Evolutionary conservation across 2,329 filamentous ascomycete species (phyloP), one percentile per base, ranked within the genome.

Genomic region (Trichoderma gracile): DNA sequence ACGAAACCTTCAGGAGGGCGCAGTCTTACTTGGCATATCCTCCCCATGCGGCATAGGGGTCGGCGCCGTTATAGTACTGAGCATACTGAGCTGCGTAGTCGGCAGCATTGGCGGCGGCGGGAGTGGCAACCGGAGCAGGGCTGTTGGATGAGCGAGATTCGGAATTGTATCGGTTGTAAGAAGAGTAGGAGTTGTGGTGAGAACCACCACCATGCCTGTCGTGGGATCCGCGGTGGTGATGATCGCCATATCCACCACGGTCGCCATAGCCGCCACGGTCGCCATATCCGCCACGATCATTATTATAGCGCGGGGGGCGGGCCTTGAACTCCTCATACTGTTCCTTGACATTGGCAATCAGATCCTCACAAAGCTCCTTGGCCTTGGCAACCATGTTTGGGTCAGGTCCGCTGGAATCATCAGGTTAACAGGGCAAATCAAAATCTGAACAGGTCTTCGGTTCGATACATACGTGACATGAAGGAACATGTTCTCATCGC

Each of bases 401-500:
- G 74, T 97, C 92, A 7, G 95, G 95, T 5, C 93, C 94, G 67
- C 92, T 96, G 69, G 33, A 7, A 14, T 12, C 5, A 19, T 23
- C 56, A n/a, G 30, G 58, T 70, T 42, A 64, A 19, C 25, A 5
- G 5, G 25, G 54, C 17, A 46, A 62, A 12, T 56, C 4, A 14
- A 14, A 17, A 70, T 82, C 67, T 78, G 64, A 55, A 42, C 19
- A 9, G 3, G 3, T 14, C 15, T 14, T n/a, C 38, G 43, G 30
- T 42, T 5, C 40, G 25, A 42, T 30, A 84, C 90, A 76, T 84
- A 96, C 90, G 95, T 91, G 69, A 98, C 93, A 76, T 98, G 93
- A 52, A 99, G 84, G 74, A 93, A 98, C 93, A 99, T 98, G 2
- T 92, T 87, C 75, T 98, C 94, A 54, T 99, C 94, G 69, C 92